Percentiles rank a stretch among this genome's conserved stretches.
These are phyloP conservation scores for Corylus avellana DNA, from an alignment of 306 rosid species.

Conservation along the genomic window DNA sequence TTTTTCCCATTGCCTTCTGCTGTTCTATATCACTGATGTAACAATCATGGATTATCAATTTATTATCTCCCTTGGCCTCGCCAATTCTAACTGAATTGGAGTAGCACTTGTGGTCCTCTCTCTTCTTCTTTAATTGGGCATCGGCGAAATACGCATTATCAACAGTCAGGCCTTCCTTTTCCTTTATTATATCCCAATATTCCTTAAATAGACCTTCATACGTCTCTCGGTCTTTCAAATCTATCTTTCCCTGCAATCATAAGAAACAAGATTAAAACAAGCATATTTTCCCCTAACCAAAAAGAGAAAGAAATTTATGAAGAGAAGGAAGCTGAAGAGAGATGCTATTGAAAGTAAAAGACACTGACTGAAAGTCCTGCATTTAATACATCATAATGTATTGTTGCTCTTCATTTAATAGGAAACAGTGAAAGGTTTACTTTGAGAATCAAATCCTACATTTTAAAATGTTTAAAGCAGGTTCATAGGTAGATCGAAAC, in stretches of 20 bases:
- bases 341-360: no score
- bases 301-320: conserved; percentile 7
- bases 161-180: conserved; percentile 48
- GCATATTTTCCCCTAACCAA: neutral
- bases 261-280: conserved; percentile 4
- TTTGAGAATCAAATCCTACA: no score
- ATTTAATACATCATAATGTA: no score
- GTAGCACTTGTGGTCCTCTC: neutral
- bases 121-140: conserved; percentile 25
- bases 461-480: no score
- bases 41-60: conserved; percentile 5
- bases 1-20: conserved; percentile 11
- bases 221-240: conserved; percentile 53
- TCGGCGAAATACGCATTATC: conserved; percentile 31
- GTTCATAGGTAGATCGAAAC: no score
- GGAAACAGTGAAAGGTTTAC: no score
- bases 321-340: neutral
- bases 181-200: conserved; percentile 70
- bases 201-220: conserved; percentile 72
- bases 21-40: conserved; percentile 13
- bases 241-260: conserved; percentile 50
- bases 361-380: no score
- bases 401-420: no score
- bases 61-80: conserved; percentile 28
- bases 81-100: conserved; percentile 4